Evolutionary conservation across 1,284 basidiomycete species (phyloP).

Genomic region (Wallemia hederae): DNA sequence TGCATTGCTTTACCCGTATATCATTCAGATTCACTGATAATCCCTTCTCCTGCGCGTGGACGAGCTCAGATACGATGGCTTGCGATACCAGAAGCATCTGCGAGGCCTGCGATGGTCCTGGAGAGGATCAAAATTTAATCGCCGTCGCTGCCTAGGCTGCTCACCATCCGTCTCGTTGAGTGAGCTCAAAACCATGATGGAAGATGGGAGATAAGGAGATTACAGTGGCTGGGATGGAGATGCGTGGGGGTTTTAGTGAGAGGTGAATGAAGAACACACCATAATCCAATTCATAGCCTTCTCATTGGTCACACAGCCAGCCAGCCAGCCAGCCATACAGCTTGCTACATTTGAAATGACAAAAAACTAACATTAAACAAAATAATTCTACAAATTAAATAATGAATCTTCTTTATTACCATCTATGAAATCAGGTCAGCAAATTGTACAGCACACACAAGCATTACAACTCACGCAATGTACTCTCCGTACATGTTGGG

Average conservation of each 20-base stretch:
- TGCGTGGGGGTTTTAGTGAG: not conserved
- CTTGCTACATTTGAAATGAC: not conserved
- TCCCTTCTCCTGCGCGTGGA: conserved; percentile 54
- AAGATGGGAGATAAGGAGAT: no score
- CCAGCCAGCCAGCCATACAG: no score
- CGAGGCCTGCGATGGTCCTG: conserved; percentile 43
- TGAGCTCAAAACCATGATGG: not conserved
- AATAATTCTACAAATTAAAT: not conserved
- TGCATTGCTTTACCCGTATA: conserved; percentile 60
- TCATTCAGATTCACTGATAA: conserved; percentile 58
- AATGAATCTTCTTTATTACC: not conserved
- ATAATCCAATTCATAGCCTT: not conserved
- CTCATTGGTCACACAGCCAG: not conserved
- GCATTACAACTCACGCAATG: conserved; percentile 15
- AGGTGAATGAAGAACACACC: not conserved
- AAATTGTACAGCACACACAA: no score
- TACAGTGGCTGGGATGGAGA: no score
- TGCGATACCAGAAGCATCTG: conserved; percentile 69
- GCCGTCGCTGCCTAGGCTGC: not conserved
- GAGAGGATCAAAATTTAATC: not conserved
- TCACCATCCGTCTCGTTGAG: not conserved
- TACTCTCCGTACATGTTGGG: conserved; percentile 83
- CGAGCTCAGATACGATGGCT: conserved; percentile 77
- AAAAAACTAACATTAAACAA: not conserved
- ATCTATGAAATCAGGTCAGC: not conserved